Evolutionary conservation across 176 grass and related monocot genomes (phyloP).

Genomic region (Urochloa ruziziensis): DNA sequence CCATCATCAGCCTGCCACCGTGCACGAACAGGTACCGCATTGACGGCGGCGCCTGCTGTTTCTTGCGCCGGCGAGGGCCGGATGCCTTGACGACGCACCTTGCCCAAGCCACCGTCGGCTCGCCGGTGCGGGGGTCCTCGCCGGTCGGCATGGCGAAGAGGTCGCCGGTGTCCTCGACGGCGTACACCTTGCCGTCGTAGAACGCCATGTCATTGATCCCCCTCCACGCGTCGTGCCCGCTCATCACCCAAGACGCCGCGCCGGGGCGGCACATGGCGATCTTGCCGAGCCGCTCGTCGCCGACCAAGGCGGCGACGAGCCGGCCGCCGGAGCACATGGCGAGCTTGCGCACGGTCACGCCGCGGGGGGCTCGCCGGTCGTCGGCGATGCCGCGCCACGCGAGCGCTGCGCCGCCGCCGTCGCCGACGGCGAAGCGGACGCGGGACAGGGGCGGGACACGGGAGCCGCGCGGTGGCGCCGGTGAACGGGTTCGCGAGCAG

Average conservation of each 20-base stretch:
- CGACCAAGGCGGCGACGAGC: neutral
- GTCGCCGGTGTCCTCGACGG: neutral
- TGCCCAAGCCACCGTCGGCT: neutral
- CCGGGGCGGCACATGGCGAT: neutral
- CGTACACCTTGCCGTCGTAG: neutral
- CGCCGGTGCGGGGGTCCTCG: neutral
- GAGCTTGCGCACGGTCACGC: neutral
- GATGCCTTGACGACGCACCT: neutral
- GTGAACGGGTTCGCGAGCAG: neutral
- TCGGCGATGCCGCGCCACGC: neutral
- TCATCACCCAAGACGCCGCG: neutral
- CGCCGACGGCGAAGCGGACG: neutral
- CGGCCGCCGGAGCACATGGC: neutral
- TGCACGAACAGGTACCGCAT: neutral
- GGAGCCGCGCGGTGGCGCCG: neutral
- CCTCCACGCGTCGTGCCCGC: neutral
- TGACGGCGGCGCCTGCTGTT: accelerated
- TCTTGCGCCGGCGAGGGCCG: neutral
- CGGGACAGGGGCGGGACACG: neutral
- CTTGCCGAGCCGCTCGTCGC: neutral
- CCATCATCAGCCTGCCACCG: neutral
- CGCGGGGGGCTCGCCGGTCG: neutral
- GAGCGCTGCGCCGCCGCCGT: neutral
- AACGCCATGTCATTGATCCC: neutral
- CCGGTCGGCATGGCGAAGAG: neutral